phyloP scores from a whole-genome alignment of 2,329 filamentous ascomycete genomes.

The Cladosporium sp. region DNA sequence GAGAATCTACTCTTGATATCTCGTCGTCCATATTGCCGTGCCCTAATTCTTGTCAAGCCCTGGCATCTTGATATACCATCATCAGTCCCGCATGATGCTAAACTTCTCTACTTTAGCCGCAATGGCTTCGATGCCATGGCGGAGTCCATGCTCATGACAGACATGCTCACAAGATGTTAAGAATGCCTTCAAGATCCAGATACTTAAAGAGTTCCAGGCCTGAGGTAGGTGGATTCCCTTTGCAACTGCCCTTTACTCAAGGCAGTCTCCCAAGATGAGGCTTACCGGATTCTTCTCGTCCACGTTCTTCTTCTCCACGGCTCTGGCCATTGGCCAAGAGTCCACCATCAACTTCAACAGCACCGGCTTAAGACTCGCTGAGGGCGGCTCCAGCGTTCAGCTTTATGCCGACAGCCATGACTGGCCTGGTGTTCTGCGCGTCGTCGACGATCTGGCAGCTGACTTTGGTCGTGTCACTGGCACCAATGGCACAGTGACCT shows the following conservation, averaged over 20 bases:
- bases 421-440: slow-evolving; percentile 65
- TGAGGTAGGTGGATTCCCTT: neutral
- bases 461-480: slow-evolving; percentile 71
- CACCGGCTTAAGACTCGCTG: slow-evolving; percentile 28
- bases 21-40: no score
- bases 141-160: neutral
- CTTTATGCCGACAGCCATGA: slow-evolving; percentile 57
- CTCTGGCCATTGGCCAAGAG: slow-evolving; percentile 46
- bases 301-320: slow-evolving; percentile 13
- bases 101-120: slow-evolving; percentile 54
- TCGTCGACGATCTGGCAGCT: slow-evolving; percentile 61
- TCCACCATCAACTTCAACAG: slow-evolving; percentile 45
- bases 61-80: no score
- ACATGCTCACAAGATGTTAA: neutral
- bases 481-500: slow-evolving; percentile 52
- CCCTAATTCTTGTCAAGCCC: no score
- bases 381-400: slow-evolving; percentile 37
- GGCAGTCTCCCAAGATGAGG: slow-evolving; percentile 25
- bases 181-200: neutral
- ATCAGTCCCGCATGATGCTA: slow-evolving; percentile 43
- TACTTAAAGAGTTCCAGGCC: neutral
- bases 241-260: slow-evolving; percentile 26
- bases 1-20: no score
- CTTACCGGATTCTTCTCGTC: slow-evolving; percentile 2
- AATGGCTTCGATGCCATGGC: slow-evolving; percentile 31